These are phyloP conservation scores for Citrus trifoliata DNA, from an alignment of 345 rosid genomes.

Conservation along the genomic window DNA sequence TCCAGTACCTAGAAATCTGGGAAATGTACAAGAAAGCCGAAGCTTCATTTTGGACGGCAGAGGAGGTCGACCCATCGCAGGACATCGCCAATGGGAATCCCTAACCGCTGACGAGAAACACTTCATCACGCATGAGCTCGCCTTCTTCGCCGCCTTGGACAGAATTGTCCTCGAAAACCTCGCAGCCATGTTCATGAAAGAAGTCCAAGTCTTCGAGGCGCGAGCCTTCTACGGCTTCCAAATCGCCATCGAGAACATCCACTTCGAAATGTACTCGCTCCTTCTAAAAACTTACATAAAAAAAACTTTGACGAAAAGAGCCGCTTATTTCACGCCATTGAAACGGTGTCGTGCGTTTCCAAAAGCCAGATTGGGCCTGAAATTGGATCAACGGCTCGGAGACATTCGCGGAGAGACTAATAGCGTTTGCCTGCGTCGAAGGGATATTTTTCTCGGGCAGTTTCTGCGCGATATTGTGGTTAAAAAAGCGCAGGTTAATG, in stretches of 20 bases:
- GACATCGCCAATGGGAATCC: slow-evolving; percentile 77
- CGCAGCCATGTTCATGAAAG: slow-evolving; percentile 87
- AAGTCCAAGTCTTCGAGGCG: slow-evolving; percentile 87
- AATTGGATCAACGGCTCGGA: slow-evolving; percentile 81
- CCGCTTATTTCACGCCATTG: slow-evolving; percentile 63
- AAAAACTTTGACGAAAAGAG: slow-evolving; percentile 62
- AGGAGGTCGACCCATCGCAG: slow-evolving; percentile 88
- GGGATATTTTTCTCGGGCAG: no score
- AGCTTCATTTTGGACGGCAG: slow-evolving; percentile 99
- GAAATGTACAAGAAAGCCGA: no score
- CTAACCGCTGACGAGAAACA: slow-evolving; percentile 72
- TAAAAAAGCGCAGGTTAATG: slow-evolving; percentile 89
- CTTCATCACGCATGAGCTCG: slow-evolving; percentile 74
- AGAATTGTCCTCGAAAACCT: not conserved
- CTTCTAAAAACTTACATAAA: slow-evolving; percentile 85
- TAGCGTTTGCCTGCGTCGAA: slow-evolving; percentile 93
- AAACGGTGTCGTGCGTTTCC: slow-evolving; percentile 74
- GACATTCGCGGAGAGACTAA: slow-evolving; percentile 67
- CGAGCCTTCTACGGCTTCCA: slow-evolving; percentile 99
- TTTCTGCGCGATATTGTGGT: slow-evolving; percentile 93
- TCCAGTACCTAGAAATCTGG: no score
- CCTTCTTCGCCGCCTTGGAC: not conserved
- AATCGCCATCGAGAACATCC: slow-evolving; percentile 93
- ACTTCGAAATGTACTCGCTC: slow-evolving; percentile 95
- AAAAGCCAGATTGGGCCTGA: slow-evolving; percentile 77